These are phyloP conservation scores for Aethionema arabicum DNA, from an alignment of 345 rosid species.

Conservation along the genomic window DNA sequence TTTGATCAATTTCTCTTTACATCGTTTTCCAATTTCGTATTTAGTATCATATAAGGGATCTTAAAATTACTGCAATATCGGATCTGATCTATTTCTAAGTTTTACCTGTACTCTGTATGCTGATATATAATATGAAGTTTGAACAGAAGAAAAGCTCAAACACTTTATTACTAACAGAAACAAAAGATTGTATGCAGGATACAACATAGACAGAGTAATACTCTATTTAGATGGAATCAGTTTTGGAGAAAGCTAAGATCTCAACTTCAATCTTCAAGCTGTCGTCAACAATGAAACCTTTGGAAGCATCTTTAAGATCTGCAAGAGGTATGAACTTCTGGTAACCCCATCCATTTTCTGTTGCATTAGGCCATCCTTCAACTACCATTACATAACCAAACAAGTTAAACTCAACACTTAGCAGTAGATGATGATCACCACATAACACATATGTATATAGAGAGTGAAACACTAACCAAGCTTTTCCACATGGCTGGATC, in stretches of 20 bases:
- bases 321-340: constrained; percentile 16
- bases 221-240: constrained; percentile 6
- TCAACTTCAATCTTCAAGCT: constrained; percentile 8
- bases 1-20: not conserved
- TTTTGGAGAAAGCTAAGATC: constrained; percentile 21
- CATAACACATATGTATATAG: too few species aligned
- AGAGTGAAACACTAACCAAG: constrained; percentile 15
- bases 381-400: constrained; percentile 1
- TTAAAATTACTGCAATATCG: too few species aligned
- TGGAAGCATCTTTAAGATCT: constrained; percentile 20
- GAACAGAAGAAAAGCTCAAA: not conserved
- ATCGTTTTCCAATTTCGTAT: constrained; percentile 6
- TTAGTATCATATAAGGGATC: not conserved
- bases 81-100: too few species aligned
- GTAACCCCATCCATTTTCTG: constrained; percentile 23
- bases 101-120: too few species aligned
- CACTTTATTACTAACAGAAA: not conserved
- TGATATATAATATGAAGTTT: not conserved
- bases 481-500: constrained; percentile 21
- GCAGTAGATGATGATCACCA: not conserved
- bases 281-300: constrained; percentile 18
- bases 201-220: not conserved
- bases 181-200: not conserved
- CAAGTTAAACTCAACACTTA: not conserved
- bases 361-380: constrained; percentile 23